phyloP scores from a whole-genome alignment of 2,329 filamentous ascomycete genomes.

The Atkinsonella texensis region DNA sequence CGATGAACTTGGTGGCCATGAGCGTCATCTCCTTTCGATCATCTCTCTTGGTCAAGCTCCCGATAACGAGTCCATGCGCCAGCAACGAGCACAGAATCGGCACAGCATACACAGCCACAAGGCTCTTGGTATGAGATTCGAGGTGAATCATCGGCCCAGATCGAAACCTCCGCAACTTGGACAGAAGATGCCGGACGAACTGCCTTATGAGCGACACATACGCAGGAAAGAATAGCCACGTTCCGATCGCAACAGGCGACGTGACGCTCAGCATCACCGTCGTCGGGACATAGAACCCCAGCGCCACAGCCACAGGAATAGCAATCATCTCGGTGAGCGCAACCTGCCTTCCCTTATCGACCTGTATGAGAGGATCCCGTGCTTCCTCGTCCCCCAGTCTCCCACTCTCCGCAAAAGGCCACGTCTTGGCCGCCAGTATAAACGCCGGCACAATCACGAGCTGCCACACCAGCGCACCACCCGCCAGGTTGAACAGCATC shows the following conservation, averaged over 20 bases:
- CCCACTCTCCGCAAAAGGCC: slow-evolving; percentile 10
- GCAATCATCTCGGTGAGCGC: slow-evolving; percentile 43
- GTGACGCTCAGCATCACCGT: slow-evolving; percentile 28
- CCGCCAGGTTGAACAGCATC: slow-evolving; percentile 36
- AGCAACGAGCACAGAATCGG: slow-evolving; percentile 31
- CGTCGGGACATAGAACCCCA: slow-evolving; percentile 36
- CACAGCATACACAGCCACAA: slow-evolving; percentile 31
- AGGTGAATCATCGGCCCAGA: slow-evolving; percentile 25
- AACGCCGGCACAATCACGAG: slow-evolving; percentile 38
- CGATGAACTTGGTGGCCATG: slow-evolving; percentile 31
- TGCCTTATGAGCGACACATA: slow-evolving; percentile 33
- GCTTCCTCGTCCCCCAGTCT: slow-evolving; percentile 13
- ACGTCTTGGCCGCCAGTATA: slow-evolving; percentile 27
- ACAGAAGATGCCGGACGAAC: slow-evolving; percentile 18
- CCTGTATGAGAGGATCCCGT: not conserved
- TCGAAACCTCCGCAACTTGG: slow-evolving; percentile 14
- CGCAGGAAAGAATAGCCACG: slow-evolving; percentile 42
- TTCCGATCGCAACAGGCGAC: slow-evolving; percentile 23
- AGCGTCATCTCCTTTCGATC: slow-evolving; percentile 39
- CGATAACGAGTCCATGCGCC: slow-evolving; percentile 31
- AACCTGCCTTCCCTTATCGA: slow-evolving; percentile 13
- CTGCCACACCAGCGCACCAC: slow-evolving; percentile 40
- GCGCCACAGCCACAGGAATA: slow-evolving; percentile 34
- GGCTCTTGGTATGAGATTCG: slow-evolving; percentile 26
- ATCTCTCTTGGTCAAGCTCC: slow-evolving; percentile 26